These are phyloP conservation scores for Rosa hybrid DNA, from an alignment of 331 rosid species.

Conservation along the genomic window DNA sequence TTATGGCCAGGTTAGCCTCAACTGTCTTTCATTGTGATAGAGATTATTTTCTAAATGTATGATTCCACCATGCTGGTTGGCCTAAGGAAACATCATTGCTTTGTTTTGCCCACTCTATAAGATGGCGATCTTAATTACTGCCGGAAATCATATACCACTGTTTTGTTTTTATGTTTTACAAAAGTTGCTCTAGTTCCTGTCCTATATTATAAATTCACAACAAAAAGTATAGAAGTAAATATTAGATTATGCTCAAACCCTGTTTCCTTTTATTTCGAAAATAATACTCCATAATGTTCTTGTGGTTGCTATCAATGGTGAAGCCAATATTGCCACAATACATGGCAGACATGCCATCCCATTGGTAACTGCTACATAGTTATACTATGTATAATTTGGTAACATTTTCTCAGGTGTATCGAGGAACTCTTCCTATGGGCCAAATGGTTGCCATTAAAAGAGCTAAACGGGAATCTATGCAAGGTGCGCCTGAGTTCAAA, in stretches of 20 bases:
- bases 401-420: constrained; percentile 50
- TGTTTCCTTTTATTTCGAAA: not conserved
- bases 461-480: constrained; percentile 50
- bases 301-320: not conserved
- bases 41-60: not conserved
- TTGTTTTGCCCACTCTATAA: not conserved
- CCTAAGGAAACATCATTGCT: not conserved
- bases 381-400: not conserved
- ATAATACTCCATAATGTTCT: not conserved
- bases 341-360: not conserved
- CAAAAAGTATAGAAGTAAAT: not conserved
- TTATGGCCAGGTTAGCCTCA: constrained; percentile 66
- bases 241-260: not conserved
- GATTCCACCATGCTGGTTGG: not conserved
- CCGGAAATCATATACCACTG: not conserved
- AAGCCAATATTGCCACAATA: not conserved
- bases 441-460: constrained; percentile 57
- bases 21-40: not conserved
- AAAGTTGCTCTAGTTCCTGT: not conserved
- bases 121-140: not conserved
- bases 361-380: not conserved
- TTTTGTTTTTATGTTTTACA: not conserved
- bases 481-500: constrained; percentile 32
- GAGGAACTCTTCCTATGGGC: constrained; percentile 54
- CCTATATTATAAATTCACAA: not conserved